Evolutionary conservation across 371 early-diverging fungal species (phyloP), one percentile per base, ranked within the genome.

Genomic region (Smittium mucronatum): DNA sequence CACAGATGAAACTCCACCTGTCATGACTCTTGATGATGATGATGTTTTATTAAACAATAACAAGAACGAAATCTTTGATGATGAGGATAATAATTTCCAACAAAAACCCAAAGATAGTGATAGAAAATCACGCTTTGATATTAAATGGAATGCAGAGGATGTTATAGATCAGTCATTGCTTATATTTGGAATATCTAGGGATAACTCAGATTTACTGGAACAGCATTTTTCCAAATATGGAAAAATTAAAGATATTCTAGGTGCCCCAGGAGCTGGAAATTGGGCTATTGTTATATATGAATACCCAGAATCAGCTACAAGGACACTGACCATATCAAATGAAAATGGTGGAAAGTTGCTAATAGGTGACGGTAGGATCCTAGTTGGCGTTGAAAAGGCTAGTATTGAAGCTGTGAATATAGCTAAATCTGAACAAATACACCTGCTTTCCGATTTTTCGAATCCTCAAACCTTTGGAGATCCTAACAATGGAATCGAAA

Each of bases 261-360:
- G 34, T 33, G 65, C 34, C 5, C 25, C 65, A 11, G 25, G 25
- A 11, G 29, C 30, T 2, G 35, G 65, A 33, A 65, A 65, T 33
- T 65, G 65, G 65, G 65, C 34, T 21, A 35, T 65, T 17, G n/a
- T 65, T 25, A n/a, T 65, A 17, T 65, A 33, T n/a, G 25, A 21
- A 17, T 25, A 65, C 11, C 25, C 30, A 65, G 65, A 65, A 32
- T 25, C 34, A 33, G 2, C 65, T 8, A n/a, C 15, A 32, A 65
- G 34, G 32, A 21, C n/a, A 8, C 34, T 28, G 2, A 21, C n/a
- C n/a, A 32, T n/a, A 33, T 30, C 33, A 26, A 34, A 25, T 11
- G 21, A 33, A 17, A 28, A 2, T 2, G 34, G 34, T 65, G 65
- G 65, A 8, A 65, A 65, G 33, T 17, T 65, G 8, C 34, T 33